Evolutionary conservation across 176 grass and related monocot genomes (phyloP).

Genomic region (Eragrostis curvula): DNA sequence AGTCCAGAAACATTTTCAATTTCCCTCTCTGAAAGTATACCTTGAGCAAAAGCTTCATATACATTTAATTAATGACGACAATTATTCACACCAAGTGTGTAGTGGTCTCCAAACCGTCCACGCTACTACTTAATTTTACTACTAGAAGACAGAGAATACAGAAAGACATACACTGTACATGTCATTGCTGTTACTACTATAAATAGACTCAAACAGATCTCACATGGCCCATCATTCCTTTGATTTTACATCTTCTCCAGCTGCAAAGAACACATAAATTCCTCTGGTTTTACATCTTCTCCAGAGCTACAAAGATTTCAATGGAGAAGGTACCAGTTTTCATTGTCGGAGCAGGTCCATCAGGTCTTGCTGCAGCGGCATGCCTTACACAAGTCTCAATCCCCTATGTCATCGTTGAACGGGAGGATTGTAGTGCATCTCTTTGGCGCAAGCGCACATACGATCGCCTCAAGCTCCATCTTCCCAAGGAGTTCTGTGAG

Average conservation of each 20-base stretch:
- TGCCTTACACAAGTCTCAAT: slow-evolving; percentile 47
- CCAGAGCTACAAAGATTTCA: not conserved
- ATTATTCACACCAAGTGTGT: slow-evolving; percentile 1
- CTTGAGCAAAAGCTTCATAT: not conserved
- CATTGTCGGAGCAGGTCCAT: slow-evolving; percentile 66
- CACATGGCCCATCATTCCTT: not conserved
- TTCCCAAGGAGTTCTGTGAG: slow-evolving; percentile 61
- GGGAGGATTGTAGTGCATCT: slow-evolving; percentile 51
- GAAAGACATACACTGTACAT: too few species aligned
- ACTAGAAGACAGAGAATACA: not conserved
- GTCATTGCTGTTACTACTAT: not conserved
- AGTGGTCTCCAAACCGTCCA: not conserved
- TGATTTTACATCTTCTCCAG: not conserved
- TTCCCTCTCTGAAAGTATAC: not conserved
- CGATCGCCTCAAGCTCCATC: slow-evolving; percentile 68
- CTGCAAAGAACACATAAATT: not conserved
- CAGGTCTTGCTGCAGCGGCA: slow-evolving; percentile 54
- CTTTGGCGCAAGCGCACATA: slow-evolving; percentile 70
- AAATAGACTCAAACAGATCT: not conserved
- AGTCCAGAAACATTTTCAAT: not conserved
- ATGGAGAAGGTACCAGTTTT: slow-evolving; percentile 52
- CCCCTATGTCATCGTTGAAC: slow-evolving; percentile 48
- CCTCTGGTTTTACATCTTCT: not conserved
- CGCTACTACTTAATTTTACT: not conserved
- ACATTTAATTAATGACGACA: not conserved